These are phyloP conservation scores for Acanthamoeba healyi DNA, from an alignment of 208 protist species.

Conservation along the genomic window DNA sequence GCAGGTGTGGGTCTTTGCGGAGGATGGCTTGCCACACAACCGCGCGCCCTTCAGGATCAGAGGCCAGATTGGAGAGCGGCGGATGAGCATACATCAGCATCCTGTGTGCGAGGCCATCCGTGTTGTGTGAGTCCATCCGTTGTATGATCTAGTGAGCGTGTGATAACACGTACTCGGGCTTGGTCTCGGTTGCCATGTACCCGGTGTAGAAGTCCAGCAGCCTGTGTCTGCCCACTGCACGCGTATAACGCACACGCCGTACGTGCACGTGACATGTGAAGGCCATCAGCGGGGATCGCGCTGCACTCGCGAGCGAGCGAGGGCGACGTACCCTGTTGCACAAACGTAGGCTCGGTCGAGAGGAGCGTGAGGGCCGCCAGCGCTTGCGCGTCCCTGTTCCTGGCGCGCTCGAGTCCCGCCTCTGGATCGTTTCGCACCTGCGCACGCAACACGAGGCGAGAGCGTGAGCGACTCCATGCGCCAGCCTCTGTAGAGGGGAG, in stretches of 20 bases:
- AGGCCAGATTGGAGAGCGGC: not conserved
- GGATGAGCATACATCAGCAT: not conserved
- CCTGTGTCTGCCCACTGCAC: not conserved
- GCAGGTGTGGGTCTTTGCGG: not conserved
- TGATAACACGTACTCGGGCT: not conserved
- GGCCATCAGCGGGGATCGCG: too few relatives aligned
- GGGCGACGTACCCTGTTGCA: not conserved
- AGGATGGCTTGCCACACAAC: constrained; percentile 18
- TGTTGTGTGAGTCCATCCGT: not conserved
- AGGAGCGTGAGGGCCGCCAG: not conserved
- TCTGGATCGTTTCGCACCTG: not conserved
- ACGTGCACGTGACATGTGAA: too few relatives aligned
- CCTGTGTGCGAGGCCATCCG: not conserved
- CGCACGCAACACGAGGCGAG: too few relatives aligned
- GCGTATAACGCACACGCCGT: too few relatives aligned
- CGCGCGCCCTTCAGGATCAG: not conserved
- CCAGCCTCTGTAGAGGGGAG: too few relatives aligned
- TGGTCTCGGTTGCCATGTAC: not conserved
- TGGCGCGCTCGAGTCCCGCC: not conserved
- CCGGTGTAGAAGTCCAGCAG: constrained; percentile 7
- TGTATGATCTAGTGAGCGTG: too few relatives aligned
- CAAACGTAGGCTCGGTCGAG: not conserved
- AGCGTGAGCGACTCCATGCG: too few relatives aligned
- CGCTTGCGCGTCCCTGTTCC: not conserved
- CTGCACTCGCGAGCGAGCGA: not conserved